These are phyloP conservation scores for Bocquillonia castaneifolia DNA, from an alignment of 441 rosid genomes.

Conservation along the genomic window DNA sequence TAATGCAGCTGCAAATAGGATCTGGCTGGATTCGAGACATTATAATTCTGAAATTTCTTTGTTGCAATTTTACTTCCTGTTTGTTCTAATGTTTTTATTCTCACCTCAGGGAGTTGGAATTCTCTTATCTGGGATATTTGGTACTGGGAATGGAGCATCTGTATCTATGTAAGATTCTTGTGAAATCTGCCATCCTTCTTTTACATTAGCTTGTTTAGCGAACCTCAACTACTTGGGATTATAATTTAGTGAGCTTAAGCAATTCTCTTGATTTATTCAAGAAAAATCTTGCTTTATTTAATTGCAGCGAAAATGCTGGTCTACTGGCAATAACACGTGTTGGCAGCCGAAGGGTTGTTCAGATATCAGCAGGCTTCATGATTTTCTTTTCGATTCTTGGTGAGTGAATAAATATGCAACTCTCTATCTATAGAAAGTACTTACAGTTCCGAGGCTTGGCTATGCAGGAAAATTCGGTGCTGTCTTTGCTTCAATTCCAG, in stretches of 20 bases:
- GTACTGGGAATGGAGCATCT: constrained; percentile 84
- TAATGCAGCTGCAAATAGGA: background rate
- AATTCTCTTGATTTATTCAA: background rate
- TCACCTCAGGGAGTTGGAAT: constrained; percentile 73
- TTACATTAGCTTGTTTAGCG: too few species aligned
- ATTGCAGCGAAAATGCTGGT: constrained; percentile 86
- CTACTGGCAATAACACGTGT: constrained; percentile 81
- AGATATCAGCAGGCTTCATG: constrained; percentile 94
- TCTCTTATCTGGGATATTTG: constrained; percentile 83
- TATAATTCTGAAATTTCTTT: background rate
- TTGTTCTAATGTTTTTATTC: background rate
- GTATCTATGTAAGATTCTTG: constrained; percentile 69
- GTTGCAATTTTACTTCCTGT: background rate
- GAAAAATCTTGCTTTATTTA: constrained; percentile 1
- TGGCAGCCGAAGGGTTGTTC: constrained; percentile 93
- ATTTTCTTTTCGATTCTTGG: constrained; percentile 96
- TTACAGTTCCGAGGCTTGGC: constrained; percentile 7
- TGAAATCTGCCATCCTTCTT: background rate
- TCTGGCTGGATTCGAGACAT: background rate
- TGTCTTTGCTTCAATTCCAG: constrained; percentile 88
- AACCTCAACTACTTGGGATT: too few species aligned
- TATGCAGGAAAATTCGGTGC: constrained; percentile 90
- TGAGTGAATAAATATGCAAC: constrained; percentile 23
- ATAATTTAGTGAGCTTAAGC: too few species aligned
- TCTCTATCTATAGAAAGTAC: background rate